Conservation (phyloP, 2,329 filamentous ascomycete species). For the Lasiodiplodia sp. region DNA sequence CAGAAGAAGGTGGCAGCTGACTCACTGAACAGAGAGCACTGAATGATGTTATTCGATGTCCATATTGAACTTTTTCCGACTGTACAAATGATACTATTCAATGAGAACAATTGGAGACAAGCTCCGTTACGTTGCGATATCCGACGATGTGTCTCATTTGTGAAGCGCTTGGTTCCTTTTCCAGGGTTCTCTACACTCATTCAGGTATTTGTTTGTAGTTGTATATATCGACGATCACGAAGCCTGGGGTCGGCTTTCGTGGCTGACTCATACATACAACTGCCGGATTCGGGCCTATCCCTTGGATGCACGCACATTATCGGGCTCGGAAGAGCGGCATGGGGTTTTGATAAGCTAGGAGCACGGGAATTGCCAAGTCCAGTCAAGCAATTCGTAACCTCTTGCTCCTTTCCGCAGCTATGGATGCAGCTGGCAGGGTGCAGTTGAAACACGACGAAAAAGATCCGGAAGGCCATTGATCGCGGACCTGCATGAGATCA, state of each 20-base stretch:
- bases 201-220: not conserved
- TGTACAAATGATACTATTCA: not conserved
- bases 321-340: not conserved
- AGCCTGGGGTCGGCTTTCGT: not conserved
- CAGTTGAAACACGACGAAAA: constrained; percentile 19
- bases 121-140: not conserved
- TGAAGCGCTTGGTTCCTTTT: too few relatives aligned
- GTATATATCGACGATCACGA: not conserved
- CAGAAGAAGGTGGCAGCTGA: constrained; percentile 23
- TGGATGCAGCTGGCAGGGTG: not conserved
- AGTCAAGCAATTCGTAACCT: not conserved
- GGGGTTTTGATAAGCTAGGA: constrained; percentile 2
- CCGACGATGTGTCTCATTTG: not conserved
- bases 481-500: constrained; percentile 22
- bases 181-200: too few relatives aligned
- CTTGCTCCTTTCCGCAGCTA: not conserved
- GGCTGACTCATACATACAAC: constrained; percentile 14
- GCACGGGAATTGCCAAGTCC: not conserved
- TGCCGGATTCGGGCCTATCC: constrained; percentile 14
- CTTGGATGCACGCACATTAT: not conserved
- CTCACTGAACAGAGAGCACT: constrained; percentile 8
- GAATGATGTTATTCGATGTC: not conserved
- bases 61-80: not conserved
- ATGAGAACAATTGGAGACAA: not conserved
- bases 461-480: constrained; percentile 9